Evolutionary conservation across 352 stramenopile species (phyloP).

Genomic region (Phytophthora tubulina): DNA sequence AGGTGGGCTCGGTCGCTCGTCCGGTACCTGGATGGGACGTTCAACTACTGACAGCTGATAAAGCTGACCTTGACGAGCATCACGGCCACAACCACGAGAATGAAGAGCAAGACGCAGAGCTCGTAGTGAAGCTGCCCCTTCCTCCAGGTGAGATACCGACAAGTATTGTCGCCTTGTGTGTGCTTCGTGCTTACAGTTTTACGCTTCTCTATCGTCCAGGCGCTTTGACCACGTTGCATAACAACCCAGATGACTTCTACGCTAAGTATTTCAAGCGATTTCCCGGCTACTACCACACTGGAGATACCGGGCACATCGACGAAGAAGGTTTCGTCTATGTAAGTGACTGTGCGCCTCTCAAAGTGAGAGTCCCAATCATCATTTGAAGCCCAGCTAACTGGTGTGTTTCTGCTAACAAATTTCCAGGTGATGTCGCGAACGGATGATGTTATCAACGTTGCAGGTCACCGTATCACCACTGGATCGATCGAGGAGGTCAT

Average conservation of each 20-base stretch:
- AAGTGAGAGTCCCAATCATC: neutral
- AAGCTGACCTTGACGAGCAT: conserved; percentile 49
- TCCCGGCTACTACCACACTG: conserved; percentile 91
- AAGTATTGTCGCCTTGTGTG: neutral
- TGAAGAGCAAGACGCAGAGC: conserved; percentile 63
- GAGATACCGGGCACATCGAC: conserved; percentile 90
- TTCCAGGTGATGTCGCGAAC: conserved; percentile 89
- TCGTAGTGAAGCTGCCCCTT: conserved; percentile 87
- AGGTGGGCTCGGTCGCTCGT: conserved; percentile 67
- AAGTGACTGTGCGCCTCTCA: conserved; percentile 12
- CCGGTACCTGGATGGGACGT: conserved; percentile 89
- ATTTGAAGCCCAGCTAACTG: conserved; percentile 1
- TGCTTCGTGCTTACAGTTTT: conserved; percentile 3
- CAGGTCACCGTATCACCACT: conserved; percentile 88
- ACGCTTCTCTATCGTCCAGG: conserved; percentile 27
- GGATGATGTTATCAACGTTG: conserved; percentile 93
- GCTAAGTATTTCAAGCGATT: conserved; percentile 86
- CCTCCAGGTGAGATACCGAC: conserved; percentile 63
- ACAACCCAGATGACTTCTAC: conserved; percentile 86
- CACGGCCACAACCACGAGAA: conserved; percentile 62
- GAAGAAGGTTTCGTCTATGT: conserved; percentile 92
- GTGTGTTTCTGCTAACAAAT: conserved; percentile 6
- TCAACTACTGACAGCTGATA: conserved; percentile 70
- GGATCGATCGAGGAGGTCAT: conserved; percentile 92
- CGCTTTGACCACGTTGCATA: conserved; percentile 85